phyloP scores from a whole-genome alignment of 2,329 filamentous ascomycete species.

The Basipetospora chlamydospora region DNA sequence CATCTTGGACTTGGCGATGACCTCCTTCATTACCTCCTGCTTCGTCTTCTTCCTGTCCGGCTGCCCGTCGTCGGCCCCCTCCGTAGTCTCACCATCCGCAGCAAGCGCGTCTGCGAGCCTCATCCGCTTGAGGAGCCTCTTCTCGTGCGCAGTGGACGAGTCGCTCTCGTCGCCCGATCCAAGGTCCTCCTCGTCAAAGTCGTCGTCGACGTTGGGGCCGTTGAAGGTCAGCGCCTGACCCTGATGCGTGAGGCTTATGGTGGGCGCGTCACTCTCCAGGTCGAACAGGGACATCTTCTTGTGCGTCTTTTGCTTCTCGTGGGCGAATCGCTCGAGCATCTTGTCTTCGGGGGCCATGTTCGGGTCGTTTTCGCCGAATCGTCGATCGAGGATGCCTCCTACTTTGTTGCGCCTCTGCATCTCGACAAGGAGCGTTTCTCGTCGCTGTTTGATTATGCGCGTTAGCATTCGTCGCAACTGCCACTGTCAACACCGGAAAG shows the following conservation, averaged over 20 bases:
- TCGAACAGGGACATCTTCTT: conserved; percentile 77
- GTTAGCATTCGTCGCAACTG: conserved; percentile 12
- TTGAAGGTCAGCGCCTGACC: conserved; percentile 60
- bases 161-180: conserved; percentile 44
- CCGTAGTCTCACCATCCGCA: conserved; percentile 30
- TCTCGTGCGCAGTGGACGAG: conserved; percentile 36
- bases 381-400: conserved; percentile 79
- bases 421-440: conserved; percentile 73
- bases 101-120: conserved; percentile 27
- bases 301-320: conserved; percentile 68
- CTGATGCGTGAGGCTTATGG: conserved; percentile 63
- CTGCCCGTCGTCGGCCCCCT: conserved; percentile 35
- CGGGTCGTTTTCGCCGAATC: conserved; percentile 91
- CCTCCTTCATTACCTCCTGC: conserved; percentile 93
- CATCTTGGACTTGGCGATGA: conserved; percentile 92
- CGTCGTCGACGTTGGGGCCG: conserved; percentile 43
- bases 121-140: conserved; percentile 41
- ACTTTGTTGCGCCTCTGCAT: conserved; percentile 82
- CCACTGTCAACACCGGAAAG: no score
- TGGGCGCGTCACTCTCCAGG: conserved; percentile 65
- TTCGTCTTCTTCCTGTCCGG: conserved; percentile 87
- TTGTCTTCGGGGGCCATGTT: conserved; percentile 87
- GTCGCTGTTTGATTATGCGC: conserved; percentile 35
- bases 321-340: conserved; percentile 78
- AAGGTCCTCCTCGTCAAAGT: conserved; percentile 68